These are phyloP conservation scores for Paramecium sonneborni DNA, from an alignment of 73 alveolate genomes.

Conservation along the genomic window DNA sequence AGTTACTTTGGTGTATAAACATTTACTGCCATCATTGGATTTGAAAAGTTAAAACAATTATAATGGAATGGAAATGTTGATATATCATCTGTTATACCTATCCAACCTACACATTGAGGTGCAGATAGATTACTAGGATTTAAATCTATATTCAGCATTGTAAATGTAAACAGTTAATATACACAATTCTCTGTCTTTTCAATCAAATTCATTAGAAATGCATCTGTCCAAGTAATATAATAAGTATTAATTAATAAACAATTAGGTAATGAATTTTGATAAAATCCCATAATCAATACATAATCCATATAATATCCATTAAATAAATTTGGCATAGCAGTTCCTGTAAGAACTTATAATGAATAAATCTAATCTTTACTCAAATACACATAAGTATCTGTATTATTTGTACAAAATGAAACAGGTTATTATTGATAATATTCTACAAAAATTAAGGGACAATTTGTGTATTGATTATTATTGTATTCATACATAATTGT, in stretches of 20 bases:
- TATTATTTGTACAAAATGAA: neutral
- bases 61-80: conserved; percentile 8
- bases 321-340: neutral
- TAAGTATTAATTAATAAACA: neutral
- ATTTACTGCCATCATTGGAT: neutral
- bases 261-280: neutral
- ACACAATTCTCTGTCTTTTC: conserved; percentile 2
- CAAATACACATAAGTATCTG: neutral
- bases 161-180: neutral
- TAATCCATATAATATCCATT: neutral
- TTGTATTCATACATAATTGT: neutral
- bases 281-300: neutral
- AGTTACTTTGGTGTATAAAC: neutral
- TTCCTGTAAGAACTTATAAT: neutral
- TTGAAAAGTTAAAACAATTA: neutral
- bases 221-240: neutral
- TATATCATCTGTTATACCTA: neutral
- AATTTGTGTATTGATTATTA: neutral
- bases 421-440: neutral
- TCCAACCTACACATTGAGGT: neutral
- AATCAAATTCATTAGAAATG: neutral
- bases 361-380: neutral
- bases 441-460: neutral
- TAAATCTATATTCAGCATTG: neutral
- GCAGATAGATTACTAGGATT: neutral